Evolutionary conservation across 106 monocot genomes (phyloP).

Genomic region (Agapanthus africanus): DNA sequence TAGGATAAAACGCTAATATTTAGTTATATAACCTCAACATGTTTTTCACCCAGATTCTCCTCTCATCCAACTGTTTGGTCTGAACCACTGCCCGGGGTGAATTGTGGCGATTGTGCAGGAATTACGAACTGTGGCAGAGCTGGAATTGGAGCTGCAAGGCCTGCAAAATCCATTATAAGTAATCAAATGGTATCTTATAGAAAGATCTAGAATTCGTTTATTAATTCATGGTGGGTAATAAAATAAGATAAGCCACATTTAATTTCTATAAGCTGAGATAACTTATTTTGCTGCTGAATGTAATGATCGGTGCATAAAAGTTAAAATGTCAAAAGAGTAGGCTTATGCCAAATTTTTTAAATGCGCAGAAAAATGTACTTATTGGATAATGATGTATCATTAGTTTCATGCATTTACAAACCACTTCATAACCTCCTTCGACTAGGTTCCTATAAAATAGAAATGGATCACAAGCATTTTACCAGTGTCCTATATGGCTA

Average conservation of each 20-base stretch:
- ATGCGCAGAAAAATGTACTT: no score
- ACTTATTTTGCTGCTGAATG: background rate
- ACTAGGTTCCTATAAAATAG: no score
- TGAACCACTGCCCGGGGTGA: conserved; percentile 51
- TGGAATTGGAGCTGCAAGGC: conserved; percentile 20
- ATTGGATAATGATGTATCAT: no score
- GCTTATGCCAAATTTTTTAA: background rate
- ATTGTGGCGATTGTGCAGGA: conserved; percentile 50
- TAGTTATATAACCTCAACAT: conserved; percentile 38
- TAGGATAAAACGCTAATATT: background rate
- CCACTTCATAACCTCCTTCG: no score
- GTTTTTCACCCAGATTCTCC: conserved; percentile 16
- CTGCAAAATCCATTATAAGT: conserved; percentile 9
- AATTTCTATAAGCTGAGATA: background rate
- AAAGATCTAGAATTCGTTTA: background rate
- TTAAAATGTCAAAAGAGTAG: background rate
- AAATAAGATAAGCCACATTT: background rate
- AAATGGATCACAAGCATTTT: no score
- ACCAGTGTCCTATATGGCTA: no score
- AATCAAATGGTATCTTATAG: background rate
- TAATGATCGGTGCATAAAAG: background rate
- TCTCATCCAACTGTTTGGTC: conserved; percentile 51
- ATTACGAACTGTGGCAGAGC: conserved; percentile 46
- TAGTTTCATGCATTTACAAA: no score
- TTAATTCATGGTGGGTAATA: background rate